phyloP scores from a whole-genome alignment of 495 filamentous ascomycete species.

The Daldinia concentrica region DNA sequence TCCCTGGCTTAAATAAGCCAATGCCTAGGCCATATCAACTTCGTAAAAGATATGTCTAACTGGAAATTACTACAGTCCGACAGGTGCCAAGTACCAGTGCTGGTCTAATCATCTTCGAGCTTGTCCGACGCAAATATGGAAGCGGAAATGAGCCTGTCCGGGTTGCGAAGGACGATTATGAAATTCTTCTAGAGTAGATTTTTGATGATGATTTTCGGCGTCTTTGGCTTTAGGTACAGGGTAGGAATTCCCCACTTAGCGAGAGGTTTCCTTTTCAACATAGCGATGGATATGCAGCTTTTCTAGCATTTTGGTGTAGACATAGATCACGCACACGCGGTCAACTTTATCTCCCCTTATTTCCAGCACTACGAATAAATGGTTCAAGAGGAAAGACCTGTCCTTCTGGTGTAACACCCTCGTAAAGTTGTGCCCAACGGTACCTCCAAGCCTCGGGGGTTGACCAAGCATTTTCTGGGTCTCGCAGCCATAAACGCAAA shows the following conservation, averaged over 20 bases:
- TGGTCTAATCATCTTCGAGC: constrained; percentile 87
- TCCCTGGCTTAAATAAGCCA: background rate
- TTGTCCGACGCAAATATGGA: constrained; percentile 83
- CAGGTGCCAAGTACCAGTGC: constrained; percentile 91
- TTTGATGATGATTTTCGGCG: background rate
- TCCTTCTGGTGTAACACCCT: constrained; percentile 58
- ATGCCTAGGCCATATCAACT: background rate
- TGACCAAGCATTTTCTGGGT: constrained; percentile 65
- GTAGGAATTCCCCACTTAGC: constrained; percentile 18
- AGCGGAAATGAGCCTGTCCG: constrained; percentile 68
- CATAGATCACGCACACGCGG: constrained; percentile 10
- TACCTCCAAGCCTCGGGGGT: constrained; percentile 57
- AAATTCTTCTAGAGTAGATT: constrained; percentile 67
- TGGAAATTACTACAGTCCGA: constrained; percentile 55
- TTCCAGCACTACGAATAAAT: constrained; percentile 54
- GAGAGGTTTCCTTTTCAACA: constrained; percentile 6
- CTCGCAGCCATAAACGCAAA: constrained; percentile 65
- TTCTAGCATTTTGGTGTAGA: constrained; percentile 10
- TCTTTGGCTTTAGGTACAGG: constrained; percentile 15
- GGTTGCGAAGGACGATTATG: constrained; percentile 70
- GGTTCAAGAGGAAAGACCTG: constrained; percentile 66
- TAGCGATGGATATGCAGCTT: constrained; percentile 3
- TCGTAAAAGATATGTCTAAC: constrained; percentile 2
- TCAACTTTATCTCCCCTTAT: constrained; percentile 38
- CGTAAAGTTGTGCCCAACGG: constrained; percentile 64